Evolutionary conservation across 1,139 yeast genomes (phyloP), one percentile per base, ranked within the genome.

Genomic region (Taiozyma sp.): DNA sequence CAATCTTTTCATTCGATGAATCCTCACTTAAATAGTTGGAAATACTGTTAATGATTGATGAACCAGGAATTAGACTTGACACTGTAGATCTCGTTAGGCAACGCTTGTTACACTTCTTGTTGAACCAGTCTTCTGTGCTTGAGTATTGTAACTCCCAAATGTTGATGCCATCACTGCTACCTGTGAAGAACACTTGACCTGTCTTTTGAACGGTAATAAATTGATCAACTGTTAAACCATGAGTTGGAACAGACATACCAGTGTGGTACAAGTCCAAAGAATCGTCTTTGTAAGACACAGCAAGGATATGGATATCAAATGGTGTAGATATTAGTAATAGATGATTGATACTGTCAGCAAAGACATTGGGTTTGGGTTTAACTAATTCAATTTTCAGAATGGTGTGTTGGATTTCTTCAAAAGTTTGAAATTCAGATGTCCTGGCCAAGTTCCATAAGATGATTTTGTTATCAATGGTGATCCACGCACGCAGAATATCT

Each of bases 91-190:
- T 82, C 1, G 95, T 86, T 48, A 85, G 75, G 64, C 97, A 88
- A 34, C 85, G 80, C 65, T 89, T 90, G 57, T 82, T 83, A 63
- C 96, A 88, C 60, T 83, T 85, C 62, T 88, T 86, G 56, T 85
- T 82, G 63, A 89, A 89, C 87, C 97, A 93, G 47, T 89, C 85
- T 45, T 91, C 93, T 39, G 86, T 81, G 56, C 84, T 86, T n/a
- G 91, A 80, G 64, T 95, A 95, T 53, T 81, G 84, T 51, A 93
- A 73, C 63, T 89, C 90, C 96, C 97, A 93, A 46, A 95, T 75
- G 60, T 91, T 83, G 44, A 79, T 72, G 3, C 93, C 95, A 59
- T 88, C 90, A 21, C 85, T 75, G 55, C 79, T 75, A 13, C 96
- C 96, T 21, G 87, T 76, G 65, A 95, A 88, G 65, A 87, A 89